Base-by-base conservation (phyloP, 768 basidiomycete genomes). In the Tricholoma sp. region DNA sequence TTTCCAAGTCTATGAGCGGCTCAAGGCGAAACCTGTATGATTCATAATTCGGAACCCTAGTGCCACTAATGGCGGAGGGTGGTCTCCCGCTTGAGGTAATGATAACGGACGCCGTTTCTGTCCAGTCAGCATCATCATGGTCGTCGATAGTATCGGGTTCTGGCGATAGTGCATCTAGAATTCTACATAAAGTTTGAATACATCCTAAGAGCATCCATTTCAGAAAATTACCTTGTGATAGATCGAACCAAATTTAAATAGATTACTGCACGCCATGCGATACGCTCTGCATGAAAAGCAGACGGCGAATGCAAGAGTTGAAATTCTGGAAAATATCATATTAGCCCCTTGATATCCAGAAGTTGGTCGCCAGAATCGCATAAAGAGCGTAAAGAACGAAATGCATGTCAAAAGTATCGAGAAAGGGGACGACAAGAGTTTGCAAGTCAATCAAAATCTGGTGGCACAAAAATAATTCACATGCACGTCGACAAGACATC, bases 161-260 rank as follows among this genome's bases (percentile, higher is more conserved):
- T 4, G 86, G 82, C 6, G 86, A 78, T 52, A 90, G 80, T 22
- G 87, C 82, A 57, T 91, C 90, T 57, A 91, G 74, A 56, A 91
- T 90, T 59, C 89, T 88, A 57, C 9, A 57, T 54, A 41, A 47
- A 22, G n/a, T 37, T 35, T 59, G 60, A 65, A 56, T 57, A 56
- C 59, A 59, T 62, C 12, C 14, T 14, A 22, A 12, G 22, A 46
- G 12, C 8, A 18, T 57, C 54, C 46, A 50, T 45, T n/a, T 54
- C 29, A 54, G 39, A 50, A 45, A 70, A 77, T 60, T 67, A 85
- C 86, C 86, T 83, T 65, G 85, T 84, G 64, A 93, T 74, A 59
- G 91, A 93, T 68, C 86, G 85, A 58, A 92, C 87, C 60, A 94
- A 78, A 71, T 94, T 94, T 59, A 93, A 81, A 73, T 93, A 94